Base-by-base conservation (phyloP, 2,329 filamentous ascomycete species). In the Colletotrichum scovillei region DNA sequence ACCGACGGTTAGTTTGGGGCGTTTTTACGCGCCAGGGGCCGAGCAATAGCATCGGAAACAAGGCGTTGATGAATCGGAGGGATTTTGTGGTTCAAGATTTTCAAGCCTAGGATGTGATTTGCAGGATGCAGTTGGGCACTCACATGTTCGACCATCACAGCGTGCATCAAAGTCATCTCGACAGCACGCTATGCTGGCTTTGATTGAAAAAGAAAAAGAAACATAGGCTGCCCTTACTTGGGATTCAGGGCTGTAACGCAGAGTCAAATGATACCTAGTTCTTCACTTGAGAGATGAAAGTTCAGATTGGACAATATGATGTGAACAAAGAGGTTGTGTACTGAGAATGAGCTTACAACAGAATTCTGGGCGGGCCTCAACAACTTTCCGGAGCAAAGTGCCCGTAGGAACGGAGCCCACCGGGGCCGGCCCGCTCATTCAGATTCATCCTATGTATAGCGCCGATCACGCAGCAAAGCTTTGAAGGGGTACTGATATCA, bases 1-100 rank as follows among this genome's bases (percentile, higher is more conserved):
- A 97, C 93, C 30, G 95, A 98, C 78, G 93, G 92, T 78, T 96
- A 89, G 85, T 56, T 35, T 28, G 19, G 26, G 30, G n/a, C 3
- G 28, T 24, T 9, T 0, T 11, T 2, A 4, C 8, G 19, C 49
- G 12, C 7, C 26, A 12, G 26, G 32, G 42, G 35, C 38, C 35
- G 32, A 24, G 56, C 14, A 53, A 26, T 24, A 19, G n/a, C 14
- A 14, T 38, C 11, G 26, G 26, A 26, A 56, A 49, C 9, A 11
- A 55, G 66, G 22, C 26, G 66, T 24, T 72, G 32, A 46, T 53
- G 56, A 66, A 42, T 53, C 28, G 49, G 49, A 52, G 57, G 55
- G 49, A 24, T 66, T 59, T 19, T 62, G 28, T 58, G 35, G 22
- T 73, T 66, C 62, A 52, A n/a, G 49, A 60, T 59, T 14, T 46